Conservation (phyloP, 768 basidiomycete species). For the Royoungia palumana region DNA sequence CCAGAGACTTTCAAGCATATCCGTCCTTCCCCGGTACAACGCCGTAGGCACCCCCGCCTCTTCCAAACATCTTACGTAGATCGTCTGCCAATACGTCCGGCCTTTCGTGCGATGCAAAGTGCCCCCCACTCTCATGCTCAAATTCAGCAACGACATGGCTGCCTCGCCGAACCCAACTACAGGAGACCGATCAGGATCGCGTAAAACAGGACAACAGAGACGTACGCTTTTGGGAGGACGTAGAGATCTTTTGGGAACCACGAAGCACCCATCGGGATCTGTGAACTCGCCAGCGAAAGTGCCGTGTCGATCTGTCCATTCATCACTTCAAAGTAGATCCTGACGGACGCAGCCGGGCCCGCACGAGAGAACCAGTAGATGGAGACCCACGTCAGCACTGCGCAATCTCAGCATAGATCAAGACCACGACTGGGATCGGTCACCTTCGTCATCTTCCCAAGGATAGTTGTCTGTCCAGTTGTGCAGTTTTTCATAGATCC, state of each 20-base stretch:
- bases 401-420: not conserved
- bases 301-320: not conserved
- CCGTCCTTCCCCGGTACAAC: constrained; percentile 46
- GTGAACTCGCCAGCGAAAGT: not conserved
- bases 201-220: not conserved
- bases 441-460: constrained; percentile 59
- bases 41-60: constrained; percentile 46
- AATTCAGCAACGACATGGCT: constrained; percentile 46
- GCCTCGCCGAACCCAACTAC: constrained; percentile 42
- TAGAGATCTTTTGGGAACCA: constrained; percentile 50
- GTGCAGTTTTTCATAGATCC: constrained; percentile 55
- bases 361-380: constrained; percentile 57
- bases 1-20: constrained; percentile 24
- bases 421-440: constrained; percentile 3
- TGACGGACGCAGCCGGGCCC: constrained; percentile 53
- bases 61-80: constrained; percentile 56
- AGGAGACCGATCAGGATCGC: not conserved
- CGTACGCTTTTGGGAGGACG: constrained; percentile 37
- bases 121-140: constrained; percentile 50
- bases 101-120: constrained; percentile 55
- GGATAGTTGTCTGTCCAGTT: constrained; percentile 50
- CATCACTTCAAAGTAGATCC: constrained; percentile 55
- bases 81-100: constrained; percentile 49
- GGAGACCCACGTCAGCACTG: constrained; percentile 60
- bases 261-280: constrained; percentile 49